Conservation (phyloP, 768 basidiomycete species). For the Leccinum subgranulosum region DNA sequence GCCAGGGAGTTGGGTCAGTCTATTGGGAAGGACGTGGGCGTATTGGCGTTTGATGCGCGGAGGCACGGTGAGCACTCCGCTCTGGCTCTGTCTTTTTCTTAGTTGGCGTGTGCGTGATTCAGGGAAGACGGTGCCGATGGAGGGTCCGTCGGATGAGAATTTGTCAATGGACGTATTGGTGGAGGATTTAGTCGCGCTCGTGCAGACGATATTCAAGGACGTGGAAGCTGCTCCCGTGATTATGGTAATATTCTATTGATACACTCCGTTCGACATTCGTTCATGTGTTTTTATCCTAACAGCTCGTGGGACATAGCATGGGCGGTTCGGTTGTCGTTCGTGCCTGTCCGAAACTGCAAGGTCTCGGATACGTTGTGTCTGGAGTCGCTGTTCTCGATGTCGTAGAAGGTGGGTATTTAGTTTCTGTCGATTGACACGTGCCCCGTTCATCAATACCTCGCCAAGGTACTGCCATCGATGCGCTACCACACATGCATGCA, state of each 20-base stretch:
- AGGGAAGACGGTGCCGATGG: constrained; percentile 28
- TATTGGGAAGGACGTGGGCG: constrained; percentile 71
- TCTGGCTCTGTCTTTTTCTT: neutral
- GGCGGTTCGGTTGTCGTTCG: constrained; percentile 87
- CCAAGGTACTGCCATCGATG: constrained; percentile 87
- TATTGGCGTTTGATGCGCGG: constrained; percentile 79
- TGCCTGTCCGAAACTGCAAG: constrained; percentile 63
- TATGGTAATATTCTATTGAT: constrained; percentile 44
- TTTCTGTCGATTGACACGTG: neutral
- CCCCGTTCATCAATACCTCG: neutral
- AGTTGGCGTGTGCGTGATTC: neutral
- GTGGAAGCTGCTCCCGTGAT: constrained; percentile 62
- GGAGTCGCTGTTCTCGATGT: constrained; percentile 85
- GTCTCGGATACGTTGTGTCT: constrained; percentile 63
- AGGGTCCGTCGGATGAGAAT: constrained; percentile 22
- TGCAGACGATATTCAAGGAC: constrained; percentile 69
- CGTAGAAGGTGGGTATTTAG: constrained; percentile 66
- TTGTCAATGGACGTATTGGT: constrained; percentile 72
- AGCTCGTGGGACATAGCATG: constrained; percentile 96
- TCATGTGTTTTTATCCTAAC: neutral
- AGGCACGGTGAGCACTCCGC: constrained; percentile 68
- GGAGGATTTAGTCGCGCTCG: constrained; percentile 67
- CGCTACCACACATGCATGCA: constrained; percentile 87
- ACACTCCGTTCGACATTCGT: neutral
- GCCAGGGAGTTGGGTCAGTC: constrained; percentile 70